Base-by-base conservation (phyloP, 2,329 filamentous ascomycete genomes). In the Aspergillus sp. region DNA sequence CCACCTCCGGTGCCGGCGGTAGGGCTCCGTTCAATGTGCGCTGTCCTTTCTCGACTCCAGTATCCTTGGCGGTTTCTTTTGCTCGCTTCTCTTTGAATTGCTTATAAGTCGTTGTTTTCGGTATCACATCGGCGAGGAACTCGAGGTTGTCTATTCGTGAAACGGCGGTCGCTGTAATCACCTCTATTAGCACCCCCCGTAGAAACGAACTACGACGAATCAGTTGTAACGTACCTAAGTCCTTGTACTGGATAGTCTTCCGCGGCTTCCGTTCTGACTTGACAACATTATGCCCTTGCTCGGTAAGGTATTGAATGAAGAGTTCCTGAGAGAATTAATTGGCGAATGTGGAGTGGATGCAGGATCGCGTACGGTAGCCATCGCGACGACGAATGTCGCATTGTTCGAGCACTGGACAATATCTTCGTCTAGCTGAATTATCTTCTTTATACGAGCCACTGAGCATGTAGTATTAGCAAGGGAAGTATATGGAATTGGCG, bases 401-500 rank as follows among this genome's bases (percentile, higher is more conserved):
- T 96, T 96, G 77, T 93, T 96, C 51, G 93, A 96, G 77, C 92
- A 96, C 74, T 91, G 87, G 65, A 83, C 84, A 64, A 97, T 91
- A 65, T 97, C 94, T 48, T 91, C 88, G 77, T 99, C 95, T 61
- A 92, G 86, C 53, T 88, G 86, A 63, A 99, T 92, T 74, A 99
- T 97, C 80, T 96, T 97, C 80, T 97, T 97, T 62, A 99, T 92
- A 71, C 95, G 88, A 19, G 95, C 91, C 59, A 98, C 95, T 46
- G 50, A n/a, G 48, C 43, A 30, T 43, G 17, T 7, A 41, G 5
- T 2, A 25, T 53, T 30, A 57, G 31, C 43, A 46, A 43, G 30
- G 17, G 17, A 15, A 31, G 17, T 41, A 31, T 46, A 38, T 7
- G 8, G 3, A 17, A 54, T 30, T 28, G 25, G 38, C 43, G 38